Conservation (phyloP, 495 filamentous ascomycete genomes). For the Margaritispora aquatica region DNA sequence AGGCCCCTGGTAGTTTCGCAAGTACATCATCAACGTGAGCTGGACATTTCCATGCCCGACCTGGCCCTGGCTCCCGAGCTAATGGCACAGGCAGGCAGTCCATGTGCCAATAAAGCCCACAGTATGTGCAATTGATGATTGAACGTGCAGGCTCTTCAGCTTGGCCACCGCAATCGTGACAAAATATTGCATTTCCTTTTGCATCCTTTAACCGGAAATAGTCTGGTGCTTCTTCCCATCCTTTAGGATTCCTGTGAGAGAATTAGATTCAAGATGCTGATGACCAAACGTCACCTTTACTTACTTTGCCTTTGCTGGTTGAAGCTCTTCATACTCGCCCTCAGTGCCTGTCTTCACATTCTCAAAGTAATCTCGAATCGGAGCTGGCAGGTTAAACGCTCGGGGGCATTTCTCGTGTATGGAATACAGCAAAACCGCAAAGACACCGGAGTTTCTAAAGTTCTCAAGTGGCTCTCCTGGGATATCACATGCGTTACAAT, state of each 20-base stretch:
- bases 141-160: constrained; percentile 42
- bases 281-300: no score
- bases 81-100: constrained; percentile 86
- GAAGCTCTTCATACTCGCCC: constrained; percentile 69
- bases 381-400: constrained; percentile 64
- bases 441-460: constrained; percentile 40
- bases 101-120: constrained; percentile 76
- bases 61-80: constrained; percentile 61
- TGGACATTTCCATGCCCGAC: constrained; percentile 81
- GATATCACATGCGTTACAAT: constrained; percentile 65
- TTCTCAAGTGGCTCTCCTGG: constrained; percentile 9
- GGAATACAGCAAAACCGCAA: constrained; percentile 54
- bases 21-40: constrained; percentile 65
- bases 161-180: constrained; percentile 59
- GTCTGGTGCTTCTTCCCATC: constrained; percentile 59
- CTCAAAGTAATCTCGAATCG: constrained; percentile 66
- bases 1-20: constrained; percentile 27
- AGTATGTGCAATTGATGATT: constrained; percentile 79
- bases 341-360: constrained; percentile 64
- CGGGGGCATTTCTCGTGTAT: constrained; percentile 60
- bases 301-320: constrained; percentile 27
- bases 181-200: constrained; percentile 65
- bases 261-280: no score
- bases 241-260: constrained; percentile 19
- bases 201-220: constrained; percentile 56